Base-by-base conservation (phyloP, 2,329 filamentous ascomycete species). In the Didymella keratinophila region DNA sequence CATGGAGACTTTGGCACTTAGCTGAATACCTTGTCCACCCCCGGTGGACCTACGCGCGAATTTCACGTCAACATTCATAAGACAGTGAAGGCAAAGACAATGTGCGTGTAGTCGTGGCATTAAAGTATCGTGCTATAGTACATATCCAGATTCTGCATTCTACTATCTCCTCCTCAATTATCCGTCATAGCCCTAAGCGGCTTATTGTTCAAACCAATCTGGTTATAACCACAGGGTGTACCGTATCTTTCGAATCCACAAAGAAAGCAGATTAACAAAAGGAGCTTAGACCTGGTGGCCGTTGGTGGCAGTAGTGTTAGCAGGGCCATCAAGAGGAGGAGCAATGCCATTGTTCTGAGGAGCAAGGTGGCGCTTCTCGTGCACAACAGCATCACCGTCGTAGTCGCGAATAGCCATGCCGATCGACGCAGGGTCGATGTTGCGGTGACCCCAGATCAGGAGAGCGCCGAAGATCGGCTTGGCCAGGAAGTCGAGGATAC, bases 391-490 rank as follows among this genome's bases (percentile, higher is more conserved):
- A 57, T 79, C 78, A 51, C 78, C 75, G 34, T 78, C 75, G 66
- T 83, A 83, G 62, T 83, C 81, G 53, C 75, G 73, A 56, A 83
- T 82, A 34, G 74, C 64, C 18, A 88, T 78, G 7, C 87, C 87
- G 12, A 90, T 78, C 14, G 79, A 76, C 5, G 79, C 76, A 10
- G 86, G 84, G 44, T 86, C 82, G 49, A 89, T 89, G 63, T 84
- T 84, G 45, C 85, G 80, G 72, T 89, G 87, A 1, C 86, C 86
- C 76, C 79, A 86, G 48, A 91, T 77, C 1, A 91, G 80, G 0
- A 89, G 69, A 12, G 80, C 78, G 16, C 86, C 85, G 63, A 90
- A 90, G 9, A 84, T 79, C 0, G 86, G 86, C 77, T 90, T 90
- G 7, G 87, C 83, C 3, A 89, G 60, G 5, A 90, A 74, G 59